Evolutionary conservation across 2,329 filamentous ascomycete species (phyloP).

Genomic region (Xylaria sp.): DNA sequence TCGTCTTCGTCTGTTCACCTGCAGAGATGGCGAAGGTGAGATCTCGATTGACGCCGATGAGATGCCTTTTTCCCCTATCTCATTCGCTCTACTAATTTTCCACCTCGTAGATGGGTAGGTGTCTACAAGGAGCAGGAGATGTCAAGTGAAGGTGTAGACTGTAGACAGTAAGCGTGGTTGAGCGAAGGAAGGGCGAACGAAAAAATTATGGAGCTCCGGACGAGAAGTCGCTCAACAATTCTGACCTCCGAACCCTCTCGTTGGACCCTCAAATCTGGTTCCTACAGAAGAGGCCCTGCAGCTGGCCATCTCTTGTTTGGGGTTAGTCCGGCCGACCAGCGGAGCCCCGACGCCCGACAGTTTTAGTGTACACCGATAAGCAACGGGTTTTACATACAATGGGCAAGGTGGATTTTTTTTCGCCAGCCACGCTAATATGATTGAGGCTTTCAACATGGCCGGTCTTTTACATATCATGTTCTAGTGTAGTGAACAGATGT

Average conservation of each 20-base stretch:
- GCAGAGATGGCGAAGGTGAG: constrained; percentile 13
- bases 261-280: constrained; percentile 1
- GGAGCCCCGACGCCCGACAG: constrained; percentile 29
- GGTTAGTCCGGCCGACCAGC: constrained; percentile 35
- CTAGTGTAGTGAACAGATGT: background rate
- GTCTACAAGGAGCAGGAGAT: background rate
- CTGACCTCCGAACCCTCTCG: constrained; percentile 27
- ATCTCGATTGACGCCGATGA: constrained; percentile 25
- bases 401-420: background rate
- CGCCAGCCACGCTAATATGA: background rate
- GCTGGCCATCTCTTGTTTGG: constrained; percentile 23
- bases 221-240: constrained; percentile 41
- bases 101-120: background rate
- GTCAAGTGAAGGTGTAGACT: constrained; percentile 2
- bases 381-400: background rate
- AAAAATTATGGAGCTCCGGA: constrained; percentile 39
- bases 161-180: constrained; percentile 32
- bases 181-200: constrained; percentile 23
- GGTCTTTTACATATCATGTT: background rate
- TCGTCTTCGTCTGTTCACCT: constrained; percentile 8
- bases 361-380: constrained; percentile 15
- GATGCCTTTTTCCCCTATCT: constrained; percentile 20
- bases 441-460: background rate
- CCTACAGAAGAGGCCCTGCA: constrained; percentile 4
- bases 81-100: constrained; percentile 14